Percentiles rank a stretch among this genome's conserved stretches.
Conservation (phyloP, 2,329 filamentous ascomycete genomes). For the Neonectria ditissima region DNA sequence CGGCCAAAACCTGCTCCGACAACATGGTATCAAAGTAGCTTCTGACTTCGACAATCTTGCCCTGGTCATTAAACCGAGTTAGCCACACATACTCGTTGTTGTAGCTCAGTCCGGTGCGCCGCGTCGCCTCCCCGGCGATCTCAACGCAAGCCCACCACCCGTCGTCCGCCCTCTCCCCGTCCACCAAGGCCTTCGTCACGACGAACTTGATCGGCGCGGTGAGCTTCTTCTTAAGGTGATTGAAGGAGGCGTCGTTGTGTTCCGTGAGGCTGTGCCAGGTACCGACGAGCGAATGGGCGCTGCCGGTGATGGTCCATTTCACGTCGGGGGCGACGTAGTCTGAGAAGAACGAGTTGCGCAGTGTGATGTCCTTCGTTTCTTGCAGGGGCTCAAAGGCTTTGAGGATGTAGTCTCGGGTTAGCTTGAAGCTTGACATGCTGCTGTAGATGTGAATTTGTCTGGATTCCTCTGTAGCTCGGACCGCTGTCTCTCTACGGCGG, state of each 20-base stretch:
- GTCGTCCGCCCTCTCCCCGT: constrained; percentile 33
- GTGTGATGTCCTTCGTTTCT: constrained; percentile 27
- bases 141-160: constrained; percentile 43
- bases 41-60: constrained; percentile 40
- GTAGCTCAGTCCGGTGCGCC: constrained; percentile 36
- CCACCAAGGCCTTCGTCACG: constrained; percentile 37
- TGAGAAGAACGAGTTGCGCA: constrained; percentile 35
- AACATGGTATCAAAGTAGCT: constrained; percentile 42
- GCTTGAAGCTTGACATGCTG: constrained; percentile 36
- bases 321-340: constrained; percentile 33
- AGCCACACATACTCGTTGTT: constrained; percentile 44
- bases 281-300: constrained; percentile 40
- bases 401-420: constrained; percentile 39
- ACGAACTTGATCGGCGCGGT: constrained; percentile 37
- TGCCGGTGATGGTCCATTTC: constrained; percentile 42
- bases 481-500: too few relatives aligned
- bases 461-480: neutral
- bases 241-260: constrained; percentile 36
- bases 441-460: neutral
- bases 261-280: constrained; percentile 32
- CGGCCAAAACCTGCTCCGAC: constrained; percentile 34
- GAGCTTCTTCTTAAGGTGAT: constrained; percentile 36
- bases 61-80: constrained; percentile 39
- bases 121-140: constrained; percentile 34
- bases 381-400: constrained; percentile 35